Base-by-base conservation (phyloP, 495 filamentous ascomycete species). In the Aspergillus taichungensis region DNA sequence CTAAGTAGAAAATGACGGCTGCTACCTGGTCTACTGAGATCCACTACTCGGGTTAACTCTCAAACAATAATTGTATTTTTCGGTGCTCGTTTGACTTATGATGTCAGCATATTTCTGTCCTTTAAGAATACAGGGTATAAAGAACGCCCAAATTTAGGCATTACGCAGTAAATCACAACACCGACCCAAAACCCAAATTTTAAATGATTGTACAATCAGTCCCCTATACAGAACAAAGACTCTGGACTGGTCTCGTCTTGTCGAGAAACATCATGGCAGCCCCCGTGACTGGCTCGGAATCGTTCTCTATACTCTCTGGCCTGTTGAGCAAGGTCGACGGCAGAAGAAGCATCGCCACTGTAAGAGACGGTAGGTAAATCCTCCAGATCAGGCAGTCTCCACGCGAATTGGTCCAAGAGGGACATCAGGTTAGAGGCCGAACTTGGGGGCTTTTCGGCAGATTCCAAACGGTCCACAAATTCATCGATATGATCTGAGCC, bases 251-350 rank as follows among this genome's bases (percentile, higher is more conserved):
- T 43, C 34, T 56, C 48, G 14, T 50, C 42, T 28, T 38, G 37
- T 6, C 37, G 31, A 6, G n/a, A 37, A 7, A 47, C 38, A 18
- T 52, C 40, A 32, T 48, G 29, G 36, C 71, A 74, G 7, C 53
- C 56, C 41, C 69, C 71, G 43, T 69, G 55, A 2, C 50, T 45
- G 35, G 50, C 43, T 30, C 67, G 55, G 46, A 73, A 74, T n/a
- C 57, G 30, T 8, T 51, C 47, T 8, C 52, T 40, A 47, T 69
- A 69, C 3, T 60, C 51, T 31, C 51, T 40, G 1, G 61, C 62
- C 10, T 55, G 46, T 34, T 51, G 31, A 8, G 11, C 8, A 24
- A 56, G 52, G 2, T 34, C 36, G 3, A 52, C 37, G 5, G 42
- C 33, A 8, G 54, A 48, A 13, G 65, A 31, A 10, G 36, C 33